phyloP scores from a whole-genome alignment of 768 basidiomycete genomes.

The Termitomyces sp. region DNA sequence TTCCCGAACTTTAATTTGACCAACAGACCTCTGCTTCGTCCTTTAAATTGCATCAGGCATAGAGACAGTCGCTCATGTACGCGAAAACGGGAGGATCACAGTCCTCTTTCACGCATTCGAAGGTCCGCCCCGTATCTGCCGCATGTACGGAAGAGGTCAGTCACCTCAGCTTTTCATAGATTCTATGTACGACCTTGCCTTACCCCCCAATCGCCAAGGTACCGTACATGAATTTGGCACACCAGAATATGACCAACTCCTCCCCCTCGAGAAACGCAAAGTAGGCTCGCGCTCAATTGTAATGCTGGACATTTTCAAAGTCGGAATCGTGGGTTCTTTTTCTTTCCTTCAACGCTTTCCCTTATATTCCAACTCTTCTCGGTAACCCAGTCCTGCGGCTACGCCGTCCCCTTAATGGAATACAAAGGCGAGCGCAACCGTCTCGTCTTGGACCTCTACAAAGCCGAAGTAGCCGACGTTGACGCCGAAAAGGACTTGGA shows the following conservation, averaged over 20 bases:
- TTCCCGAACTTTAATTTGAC: neutral
- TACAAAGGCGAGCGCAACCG: constrained; percentile 54
- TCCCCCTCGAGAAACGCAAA: constrained; percentile 43
- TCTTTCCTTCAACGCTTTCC: neutral
- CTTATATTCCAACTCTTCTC: neutral
- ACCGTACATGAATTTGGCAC: constrained; percentile 61
- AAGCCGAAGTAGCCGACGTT: constrained; percentile 38
- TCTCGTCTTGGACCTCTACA: constrained; percentile 39
- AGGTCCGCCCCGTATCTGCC: constrained; percentile 53
- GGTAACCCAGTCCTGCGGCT: constrained; percentile 60
- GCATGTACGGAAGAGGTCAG: constrained; percentile 58
- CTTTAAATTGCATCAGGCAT: constrained; percentile 26
- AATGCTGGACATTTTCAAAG: constrained; percentile 58
- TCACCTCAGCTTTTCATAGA: neutral
- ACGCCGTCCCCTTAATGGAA: constrained; percentile 56
- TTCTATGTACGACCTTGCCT: neutral
- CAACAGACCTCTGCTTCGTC: neutral
- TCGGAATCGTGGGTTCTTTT: constrained; percentile 37
- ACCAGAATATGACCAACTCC: constrained; percentile 52
- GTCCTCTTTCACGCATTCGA: constrained; percentile 63
- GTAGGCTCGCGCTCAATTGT: constrained; percentile 61
- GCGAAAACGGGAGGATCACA: constrained; percentile 61
- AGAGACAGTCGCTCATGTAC: constrained; percentile 46
- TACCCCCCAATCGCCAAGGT: constrained; percentile 31
- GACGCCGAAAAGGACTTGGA: constrained; percentile 14